Evolutionary conservation across 257 asterid species (phyloP).

Genomic region (Capsicum chinense): DNA sequence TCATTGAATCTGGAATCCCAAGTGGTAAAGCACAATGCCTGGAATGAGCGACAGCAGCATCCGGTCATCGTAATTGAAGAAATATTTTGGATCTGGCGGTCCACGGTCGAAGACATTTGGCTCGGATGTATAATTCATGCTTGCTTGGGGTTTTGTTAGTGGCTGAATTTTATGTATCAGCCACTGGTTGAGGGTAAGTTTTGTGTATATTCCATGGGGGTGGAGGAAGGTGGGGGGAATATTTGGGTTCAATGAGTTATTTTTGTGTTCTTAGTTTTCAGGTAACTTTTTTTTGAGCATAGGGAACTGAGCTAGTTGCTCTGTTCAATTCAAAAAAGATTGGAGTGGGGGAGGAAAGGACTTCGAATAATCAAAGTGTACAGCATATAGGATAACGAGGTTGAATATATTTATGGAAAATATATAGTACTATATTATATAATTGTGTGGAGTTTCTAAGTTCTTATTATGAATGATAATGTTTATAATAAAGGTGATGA

Average conservation of each 20-base stretch:
- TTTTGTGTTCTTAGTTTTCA: constrained; percentile 30
- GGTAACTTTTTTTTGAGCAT: constrained; percentile 47
- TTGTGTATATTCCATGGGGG: constrained; percentile 54
- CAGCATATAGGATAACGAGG: constrained; percentile 53
- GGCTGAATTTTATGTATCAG: constrained; percentile 78
- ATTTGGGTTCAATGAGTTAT: constrained; percentile 46
- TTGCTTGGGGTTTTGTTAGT: constrained; percentile 33
- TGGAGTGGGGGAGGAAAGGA: constrained; percentile 33
- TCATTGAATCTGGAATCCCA: constrained; percentile 39
- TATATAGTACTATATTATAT: constrained; percentile 19
- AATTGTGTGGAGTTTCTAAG: constrained; percentile 14
- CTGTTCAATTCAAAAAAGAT: constrained; percentile 49
- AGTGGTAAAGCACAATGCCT: neutral
- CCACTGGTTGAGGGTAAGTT: constrained; percentile 49
- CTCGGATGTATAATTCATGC: neutral
- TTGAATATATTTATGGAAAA: constrained; percentile 38
- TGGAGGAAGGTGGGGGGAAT: neutral
- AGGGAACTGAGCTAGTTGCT: constrained; percentile 56
- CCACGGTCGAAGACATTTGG: neutral
- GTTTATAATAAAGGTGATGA: constrained; percentile 23
- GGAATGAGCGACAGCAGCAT: neutral
- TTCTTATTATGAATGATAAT: neutral
- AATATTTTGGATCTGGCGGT: neutral
- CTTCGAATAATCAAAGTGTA: constrained; percentile 71
- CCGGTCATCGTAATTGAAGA: neutral